Conservation (phyloP, 192 early-diverging fungal species). For the Entomortierella lignicola region DNA sequence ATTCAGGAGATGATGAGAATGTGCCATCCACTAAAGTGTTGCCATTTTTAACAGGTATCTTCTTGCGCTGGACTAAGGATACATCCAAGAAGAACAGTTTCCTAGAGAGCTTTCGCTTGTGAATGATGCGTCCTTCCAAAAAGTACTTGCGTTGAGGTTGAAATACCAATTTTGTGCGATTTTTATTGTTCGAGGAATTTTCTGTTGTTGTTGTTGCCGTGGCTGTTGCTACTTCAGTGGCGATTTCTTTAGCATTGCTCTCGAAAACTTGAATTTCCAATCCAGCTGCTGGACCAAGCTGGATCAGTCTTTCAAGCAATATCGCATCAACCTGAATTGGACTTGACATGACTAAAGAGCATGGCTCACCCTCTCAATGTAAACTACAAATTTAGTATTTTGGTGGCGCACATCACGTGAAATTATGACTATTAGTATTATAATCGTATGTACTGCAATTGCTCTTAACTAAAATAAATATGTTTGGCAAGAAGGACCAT, state of each 20-base stretch:
- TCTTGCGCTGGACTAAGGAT: slow-evolving; percentile 8
- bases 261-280: not conserved
- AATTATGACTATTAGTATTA: not conserved
- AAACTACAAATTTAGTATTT: not conserved
- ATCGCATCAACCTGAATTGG: slow-evolving; percentile 18
- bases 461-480: too few species aligned
- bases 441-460: not conserved
- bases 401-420: slow-evolving; percentile 1
- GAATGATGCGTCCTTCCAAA: slow-evolving; percentile 45
- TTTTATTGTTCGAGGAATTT: not conserved
- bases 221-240: not conserved
- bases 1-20: not conserved
- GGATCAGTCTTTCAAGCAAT: slow-evolving; percentile 17
- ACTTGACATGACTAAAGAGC: slow-evolving; percentile 19
- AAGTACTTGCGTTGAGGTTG: slow-evolving; percentile 29
- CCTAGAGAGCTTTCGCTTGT: slow-evolving; percentile 42
- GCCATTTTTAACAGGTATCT: not conserved
- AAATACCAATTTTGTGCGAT: slow-evolving; percentile 6
- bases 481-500: too few species aligned
- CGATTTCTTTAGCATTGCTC: not conserved
- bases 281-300: not conserved
- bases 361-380: too few species aligned
- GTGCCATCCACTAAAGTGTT: not conserved
- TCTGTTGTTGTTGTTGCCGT: not conserved
- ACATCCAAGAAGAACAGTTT: slow-evolving; percentile 45